Evolutionary conservation across 2,329 filamentous ascomycete species (phyloP), one percentile per base, ranked within the genome.

Genomic region (Knoxdaviesia proteae): DNA sequence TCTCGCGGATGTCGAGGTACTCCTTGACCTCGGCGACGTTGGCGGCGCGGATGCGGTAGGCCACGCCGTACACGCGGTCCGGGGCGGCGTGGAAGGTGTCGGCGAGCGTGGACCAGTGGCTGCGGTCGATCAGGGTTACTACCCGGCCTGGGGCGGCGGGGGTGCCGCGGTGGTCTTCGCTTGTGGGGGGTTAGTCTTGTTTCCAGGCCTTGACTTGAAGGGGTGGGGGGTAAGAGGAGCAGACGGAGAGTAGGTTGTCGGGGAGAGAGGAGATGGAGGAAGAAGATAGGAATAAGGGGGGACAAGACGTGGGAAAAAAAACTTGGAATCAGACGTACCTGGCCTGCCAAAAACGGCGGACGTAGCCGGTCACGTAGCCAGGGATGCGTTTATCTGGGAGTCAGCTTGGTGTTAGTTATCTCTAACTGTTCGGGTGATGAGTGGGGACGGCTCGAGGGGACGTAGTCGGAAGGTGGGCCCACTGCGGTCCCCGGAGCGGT

Each of bases 1-100:
- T 94, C 61, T 98, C 90, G 39, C 90, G 79, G 49, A 94, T 88
- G 59, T 96, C 87, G 40, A 98, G 81, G 57, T 94, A 94, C 45
- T 77, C 71, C 50, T 83, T 79, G 4, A 94, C 88, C 61, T 88
- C 79, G 46, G 75, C 69, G 29, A 92, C 84, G 49, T 77, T 71
- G 2, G 72, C 65, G 6, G 77, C 60, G 32, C 70, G 67, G 59
- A 94, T 88, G 54, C 88, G 81, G 63, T 94, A 92, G 48, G 88
- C 90, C 10, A 84, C 82, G 45, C 90, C 90, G 87, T 87, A 96
- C 51, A 94, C 84, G 52, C 62, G 68, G 43, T 73, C 71, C 44
- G 69, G 71, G 32, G 68, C 72, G 32, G 65, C 60, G 47, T 71
- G 65, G 53, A 81, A 71, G 50, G 72, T 61, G 49, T 84, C 77